These are phyloP conservation scores for Coemansia umbellata DNA, from an alignment of 192 early-diverging fungal genomes.

Conservation along the genomic window DNA sequence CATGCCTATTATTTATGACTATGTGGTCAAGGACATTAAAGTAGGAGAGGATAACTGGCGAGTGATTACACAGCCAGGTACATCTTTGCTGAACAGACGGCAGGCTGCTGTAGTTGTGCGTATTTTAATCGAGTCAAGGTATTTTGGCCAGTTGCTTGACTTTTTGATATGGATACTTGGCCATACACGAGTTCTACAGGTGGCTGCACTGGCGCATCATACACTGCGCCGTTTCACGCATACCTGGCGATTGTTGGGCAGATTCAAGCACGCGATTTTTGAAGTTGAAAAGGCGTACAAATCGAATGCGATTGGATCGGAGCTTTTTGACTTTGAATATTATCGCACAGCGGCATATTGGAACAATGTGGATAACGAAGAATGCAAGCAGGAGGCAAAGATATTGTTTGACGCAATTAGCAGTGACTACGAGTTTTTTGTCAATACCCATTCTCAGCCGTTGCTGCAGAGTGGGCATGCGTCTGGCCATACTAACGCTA, in stretches of 20 bases:
- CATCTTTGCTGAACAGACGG: slow-evolving; percentile 67
- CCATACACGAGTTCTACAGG: slow-evolving; percentile 13
- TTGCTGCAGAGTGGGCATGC: slow-evolving; percentile 16
- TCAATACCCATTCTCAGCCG: slow-evolving; percentile 3
- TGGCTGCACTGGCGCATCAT: slow-evolving; percentile 11
- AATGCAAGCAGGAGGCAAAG: neutral
- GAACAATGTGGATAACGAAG: neutral
- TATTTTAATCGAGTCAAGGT: slow-evolving; percentile 10
- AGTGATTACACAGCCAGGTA: slow-evolving; percentile 71
- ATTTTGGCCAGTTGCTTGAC: slow-evolving; percentile 20
- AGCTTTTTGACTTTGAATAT: slow-evolving; percentile 33
- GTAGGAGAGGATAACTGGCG: slow-evolving; percentile 69
- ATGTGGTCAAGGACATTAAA: slow-evolving; percentile 47
- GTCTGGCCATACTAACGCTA: neutral
- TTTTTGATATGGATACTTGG: slow-evolving; percentile 38
- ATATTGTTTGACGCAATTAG: neutral
- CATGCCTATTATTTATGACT: slow-evolving; percentile 38
- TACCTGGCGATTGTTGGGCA: slow-evolving; percentile 25
- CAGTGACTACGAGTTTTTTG: slow-evolving; percentile 22
- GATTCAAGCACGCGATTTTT: neutral
- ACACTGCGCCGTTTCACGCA: slow-evolving; percentile 18
- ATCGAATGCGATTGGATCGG: neutral
- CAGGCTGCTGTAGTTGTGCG: slow-evolving; percentile 53
- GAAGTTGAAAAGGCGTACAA: neutral
- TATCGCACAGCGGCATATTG: slow-evolving; percentile 26